Conservation (phyloP, 441 rosid genomes). For the Adansonia madagascariensis region DNA sequence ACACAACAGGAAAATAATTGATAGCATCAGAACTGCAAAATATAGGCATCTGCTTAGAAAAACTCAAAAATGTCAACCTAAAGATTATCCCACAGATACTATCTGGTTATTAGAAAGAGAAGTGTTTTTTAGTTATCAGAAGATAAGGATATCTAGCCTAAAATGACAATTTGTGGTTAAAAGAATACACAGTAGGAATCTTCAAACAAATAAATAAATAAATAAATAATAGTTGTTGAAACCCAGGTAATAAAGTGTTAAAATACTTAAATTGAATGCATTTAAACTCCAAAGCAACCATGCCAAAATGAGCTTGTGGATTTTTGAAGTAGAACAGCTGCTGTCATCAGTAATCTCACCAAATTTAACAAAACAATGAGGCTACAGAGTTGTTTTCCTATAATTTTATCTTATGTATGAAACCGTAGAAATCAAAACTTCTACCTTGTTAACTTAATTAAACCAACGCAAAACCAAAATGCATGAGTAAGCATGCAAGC, state of each 20-base stretch:
- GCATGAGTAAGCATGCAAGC: conserved; percentile 5
- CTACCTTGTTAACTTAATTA: background rate
- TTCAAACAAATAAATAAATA: background rate
- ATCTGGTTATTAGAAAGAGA: conserved; percentile 11
- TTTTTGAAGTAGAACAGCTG: background rate
- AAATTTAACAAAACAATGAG: background rate
- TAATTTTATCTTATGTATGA: background rate
- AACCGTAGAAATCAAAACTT: conserved; percentile 2
- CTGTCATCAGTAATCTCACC: background rate
- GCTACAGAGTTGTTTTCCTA: background rate
- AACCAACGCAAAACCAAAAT: conserved; percentile 4
- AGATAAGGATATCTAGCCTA: background rate
- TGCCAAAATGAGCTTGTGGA: background rate
- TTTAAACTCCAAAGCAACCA: conserved; percentile 13
- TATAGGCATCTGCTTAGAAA: background rate
- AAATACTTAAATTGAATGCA: conserved; percentile 1
- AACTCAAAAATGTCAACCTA: background rate
- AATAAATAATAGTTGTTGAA: background rate
- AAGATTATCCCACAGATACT: background rate
- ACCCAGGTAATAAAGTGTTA: background rate
- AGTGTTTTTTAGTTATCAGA: background rate
- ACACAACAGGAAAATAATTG: background rate
- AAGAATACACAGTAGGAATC: background rate
- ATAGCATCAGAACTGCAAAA: conserved; percentile 3
- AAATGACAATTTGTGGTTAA: background rate